phyloP scores from a whole-genome alignment of 768 basidiomycete genomes.

The Lentinus brumalis region DNA sequence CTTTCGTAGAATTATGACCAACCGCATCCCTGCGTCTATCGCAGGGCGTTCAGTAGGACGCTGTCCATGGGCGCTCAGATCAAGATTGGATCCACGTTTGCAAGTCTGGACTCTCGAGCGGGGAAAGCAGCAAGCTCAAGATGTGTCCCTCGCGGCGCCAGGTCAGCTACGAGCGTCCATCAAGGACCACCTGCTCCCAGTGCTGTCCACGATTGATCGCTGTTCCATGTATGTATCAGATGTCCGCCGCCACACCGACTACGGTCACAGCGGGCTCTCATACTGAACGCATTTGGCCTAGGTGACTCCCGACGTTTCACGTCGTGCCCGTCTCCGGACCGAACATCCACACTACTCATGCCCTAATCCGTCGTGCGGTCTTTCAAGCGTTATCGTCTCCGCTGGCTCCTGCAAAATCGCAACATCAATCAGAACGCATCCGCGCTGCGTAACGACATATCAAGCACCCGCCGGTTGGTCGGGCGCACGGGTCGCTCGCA shows the following conservation, averaged over 20 bases:
- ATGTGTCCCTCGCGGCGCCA: not conserved
- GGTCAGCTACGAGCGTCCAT: not conserved
- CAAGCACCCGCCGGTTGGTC: not conserved
- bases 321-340: not conserved
- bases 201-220: not conserved
- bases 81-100: not conserved
- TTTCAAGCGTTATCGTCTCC: not conserved
- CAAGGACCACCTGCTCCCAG: not conserved
- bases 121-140: too few species aligned
- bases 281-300: not conserved
- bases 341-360: not conserved
- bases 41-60: not conserved
- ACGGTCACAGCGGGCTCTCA: not conserved
- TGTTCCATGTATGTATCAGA: not conserved
- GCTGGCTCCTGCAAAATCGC: not conserved
- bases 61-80: not conserved
- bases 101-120: not conserved
- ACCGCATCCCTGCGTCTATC: not conserved
- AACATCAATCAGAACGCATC: slow-evolving; percentile 13
- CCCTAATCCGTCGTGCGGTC: not conserved
- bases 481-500: not conserved
- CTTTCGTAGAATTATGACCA: not conserved
- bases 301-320: not conserved
- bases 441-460: not conserved
- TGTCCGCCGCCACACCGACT: slow-evolving; percentile 1